Conservation (phyloP, 495 filamentous ascomycete genomes). For the Terfezia boudieri region DNA sequence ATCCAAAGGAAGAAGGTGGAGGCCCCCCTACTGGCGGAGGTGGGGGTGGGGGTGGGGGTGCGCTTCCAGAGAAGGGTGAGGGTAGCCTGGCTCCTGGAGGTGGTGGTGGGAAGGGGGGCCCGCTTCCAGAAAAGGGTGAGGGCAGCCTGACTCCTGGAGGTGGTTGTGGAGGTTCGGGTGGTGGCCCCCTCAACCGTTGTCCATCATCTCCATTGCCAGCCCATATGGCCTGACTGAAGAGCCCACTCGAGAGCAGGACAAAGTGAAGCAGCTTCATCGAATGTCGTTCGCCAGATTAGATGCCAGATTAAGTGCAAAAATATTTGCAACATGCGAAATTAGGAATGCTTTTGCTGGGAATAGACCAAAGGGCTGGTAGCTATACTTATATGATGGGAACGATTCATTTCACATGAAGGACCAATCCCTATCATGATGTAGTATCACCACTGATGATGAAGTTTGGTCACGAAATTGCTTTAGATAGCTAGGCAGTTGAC, state of each 20-base stretch:
- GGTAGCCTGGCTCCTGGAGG: slow-evolving; percentile 1
- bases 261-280: not conserved
- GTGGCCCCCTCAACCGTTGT: not conserved
- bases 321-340: too few species aligned
- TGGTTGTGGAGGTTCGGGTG: not conserved
- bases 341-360: too few species aligned
- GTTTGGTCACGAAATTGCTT: too few species aligned
- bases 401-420: too few species aligned
- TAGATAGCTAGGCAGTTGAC: too few species aligned
- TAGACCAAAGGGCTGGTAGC: too few species aligned
- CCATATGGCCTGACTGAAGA: not conserved
- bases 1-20: not conserved
- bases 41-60: not conserved
- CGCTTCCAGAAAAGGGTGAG: not conserved
- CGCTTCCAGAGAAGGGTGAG: not conserved
- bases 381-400: too few species aligned
- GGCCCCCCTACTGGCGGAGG: not conserved
- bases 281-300: not conserved
- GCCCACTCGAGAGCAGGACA: not conserved
- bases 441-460: too few species aligned
- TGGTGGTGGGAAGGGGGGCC: not conserved
- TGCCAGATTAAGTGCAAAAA: too few species aligned
- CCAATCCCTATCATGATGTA: too few species aligned
- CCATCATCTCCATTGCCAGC: not conserved
- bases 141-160: slow-evolving; percentile 1